Evolutionary conservation across 305 asterid species (phyloP).

Genomic region (Fraxinus sp.): DNA sequence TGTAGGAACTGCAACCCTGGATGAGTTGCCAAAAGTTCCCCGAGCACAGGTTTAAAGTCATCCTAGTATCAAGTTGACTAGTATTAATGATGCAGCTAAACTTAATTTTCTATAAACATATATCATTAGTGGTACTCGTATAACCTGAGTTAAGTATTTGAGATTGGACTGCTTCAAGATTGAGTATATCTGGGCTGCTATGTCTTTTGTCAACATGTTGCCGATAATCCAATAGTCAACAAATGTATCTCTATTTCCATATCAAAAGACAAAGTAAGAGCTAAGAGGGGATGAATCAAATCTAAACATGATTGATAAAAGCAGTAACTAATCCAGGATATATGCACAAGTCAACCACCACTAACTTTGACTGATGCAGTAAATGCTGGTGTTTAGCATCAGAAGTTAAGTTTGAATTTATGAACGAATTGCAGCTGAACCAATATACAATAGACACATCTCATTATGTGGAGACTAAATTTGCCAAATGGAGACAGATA

Average conservation of each 20-base stretch:
- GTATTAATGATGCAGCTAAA: constrained; percentile 12
- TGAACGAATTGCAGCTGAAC: not conserved
- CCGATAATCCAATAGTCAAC: constrained; percentile 77
- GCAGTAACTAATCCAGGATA: constrained; percentile 8
- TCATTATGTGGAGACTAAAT: not conserved
- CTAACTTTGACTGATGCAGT: not conserved
- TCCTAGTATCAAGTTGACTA: constrained; percentile 48
- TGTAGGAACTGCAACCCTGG: constrained; percentile 93
- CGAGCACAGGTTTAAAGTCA: constrained; percentile 84
- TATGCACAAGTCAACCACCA: not conserved
- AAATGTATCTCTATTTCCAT: constrained; percentile 72
- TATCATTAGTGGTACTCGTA: not conserved
- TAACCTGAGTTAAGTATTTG: constrained; percentile 69
- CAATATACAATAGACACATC: not conserved
- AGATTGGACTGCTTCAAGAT: constrained; percentile 82
- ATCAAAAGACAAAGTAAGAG: constrained; percentile 14
- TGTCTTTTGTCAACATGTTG: constrained; percentile 81
- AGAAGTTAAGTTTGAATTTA: not conserved
- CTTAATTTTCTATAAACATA: not conserved
- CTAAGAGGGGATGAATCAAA: not conserved
- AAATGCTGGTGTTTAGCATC: constrained; percentile 1
- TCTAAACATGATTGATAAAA: constrained; percentile 13
- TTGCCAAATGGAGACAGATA: too few relatives aligned
- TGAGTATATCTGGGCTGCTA: constrained; percentile 61
- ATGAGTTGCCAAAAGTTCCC: constrained; percentile 86